Base-by-base conservation (phyloP, 1,284 basidiomycete genomes). In the Pisolithus thermaeus region DNA sequence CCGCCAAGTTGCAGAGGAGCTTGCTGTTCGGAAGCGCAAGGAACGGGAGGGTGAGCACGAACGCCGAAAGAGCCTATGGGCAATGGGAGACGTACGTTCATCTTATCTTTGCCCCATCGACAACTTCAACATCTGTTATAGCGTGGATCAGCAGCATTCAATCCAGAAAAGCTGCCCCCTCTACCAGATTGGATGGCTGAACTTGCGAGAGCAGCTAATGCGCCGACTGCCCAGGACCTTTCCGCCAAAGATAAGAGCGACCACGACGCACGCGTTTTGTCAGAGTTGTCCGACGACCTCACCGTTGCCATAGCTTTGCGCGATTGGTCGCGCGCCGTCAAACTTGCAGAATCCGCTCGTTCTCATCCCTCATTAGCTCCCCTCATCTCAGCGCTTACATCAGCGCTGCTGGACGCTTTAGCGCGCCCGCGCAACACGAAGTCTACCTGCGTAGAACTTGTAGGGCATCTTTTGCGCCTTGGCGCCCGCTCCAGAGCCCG, bases 1-100 rank as follows among this genome's bases (percentile, higher is more conserved):
- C 71, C 83, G 93, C 30, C 87, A 91, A 59, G 90, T 96, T 3
- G 91, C 92, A 1, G 94, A 97, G 64, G 96, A 97, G 63, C 75
- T 97, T 1, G 80, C 88, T 12, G 83, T 87, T 46, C 92, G 90
- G 70, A 87, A 84, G 59, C 81, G 93, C 50, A 97, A 93, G 67
- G 92, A 97, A 62, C 87, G 89, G 49, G 92, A 94, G 68, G 90
- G 89, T 32, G 91, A 95, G 68, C 90, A 94, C 64, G 90, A 93
- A 63, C 75, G 90, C 52, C 76, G 92, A 40, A 89, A 90, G 70
- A 92, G 81, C 58, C 70, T 91, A 66, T 93, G 88, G 87, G 68
- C 76, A 23, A 67, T 64, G n/a, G 72, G 67, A 46, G 81, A 84
- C 59, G 84, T 84, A 61, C 61, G 81, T 53, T 43, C 3, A 3